These are phyloP conservation scores for Xylaria scruposa DNA, from an alignment of 495 filamentous ascomycete species.

Conservation along the genomic window DNA sequence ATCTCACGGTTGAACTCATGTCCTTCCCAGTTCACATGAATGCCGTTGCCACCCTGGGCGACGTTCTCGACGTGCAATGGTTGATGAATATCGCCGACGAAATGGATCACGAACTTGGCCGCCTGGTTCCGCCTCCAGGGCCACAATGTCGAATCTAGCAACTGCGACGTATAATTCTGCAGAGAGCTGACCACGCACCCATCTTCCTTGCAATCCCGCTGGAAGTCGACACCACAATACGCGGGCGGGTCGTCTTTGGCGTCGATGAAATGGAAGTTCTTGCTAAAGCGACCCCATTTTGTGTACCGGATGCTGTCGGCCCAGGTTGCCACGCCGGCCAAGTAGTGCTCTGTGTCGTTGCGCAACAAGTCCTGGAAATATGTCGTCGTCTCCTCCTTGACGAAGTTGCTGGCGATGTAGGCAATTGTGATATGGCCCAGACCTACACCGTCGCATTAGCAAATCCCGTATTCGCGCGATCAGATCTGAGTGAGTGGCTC, in stretches of 20 bases:
- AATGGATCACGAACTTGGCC: constrained; percentile 69
- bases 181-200: constrained; percentile 71
- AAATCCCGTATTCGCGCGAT: background rate
- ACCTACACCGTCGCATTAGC: constrained; percentile 40
- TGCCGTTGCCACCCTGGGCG: constrained; percentile 65
- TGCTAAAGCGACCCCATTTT: constrained; percentile 61
- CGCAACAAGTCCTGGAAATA: constrained; percentile 52
- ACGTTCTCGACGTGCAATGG: constrained; percentile 69
- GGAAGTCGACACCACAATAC: constrained; percentile 64
- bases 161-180: constrained; percentile 62
- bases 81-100: constrained; percentile 71
- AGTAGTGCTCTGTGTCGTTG: constrained; percentile 58
- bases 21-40: constrained; percentile 61
- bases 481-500: background rate
- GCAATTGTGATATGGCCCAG: constrained; percentile 68
- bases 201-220: constrained; percentile 64
- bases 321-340: constrained; percentile 68
- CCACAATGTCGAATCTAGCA: constrained; percentile 50
- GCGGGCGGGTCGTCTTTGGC: constrained; percentile 67
- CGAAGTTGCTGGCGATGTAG: constrained; percentile 57
- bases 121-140: constrained; percentile 53
- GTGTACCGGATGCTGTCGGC: constrained; percentile 68
- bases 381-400: constrained; percentile 45
- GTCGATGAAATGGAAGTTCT: constrained; percentile 75
- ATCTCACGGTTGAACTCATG: constrained; percentile 46